Evolutionary conservation across 139 green algal genomes (phyloP).

Genomic region (Volvox reticuliferus): DNA sequence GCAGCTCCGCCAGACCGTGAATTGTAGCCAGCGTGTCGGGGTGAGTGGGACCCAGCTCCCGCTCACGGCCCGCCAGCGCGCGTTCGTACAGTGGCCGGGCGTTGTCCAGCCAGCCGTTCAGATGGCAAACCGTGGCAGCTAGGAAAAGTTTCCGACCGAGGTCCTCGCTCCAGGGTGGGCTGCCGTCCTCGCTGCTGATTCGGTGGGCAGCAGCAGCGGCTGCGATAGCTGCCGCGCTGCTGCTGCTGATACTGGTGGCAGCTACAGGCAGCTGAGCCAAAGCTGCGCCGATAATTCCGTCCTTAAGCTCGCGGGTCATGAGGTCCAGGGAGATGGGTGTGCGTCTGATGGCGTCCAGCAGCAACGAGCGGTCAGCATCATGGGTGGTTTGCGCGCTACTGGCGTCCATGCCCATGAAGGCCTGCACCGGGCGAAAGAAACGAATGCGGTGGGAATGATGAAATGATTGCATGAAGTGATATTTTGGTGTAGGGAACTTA

Average conservation of each 20-base stretch:
- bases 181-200: background rate
- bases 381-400: background rate
- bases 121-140: background rate
- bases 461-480: too few species aligned
- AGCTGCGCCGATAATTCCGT: background rate
- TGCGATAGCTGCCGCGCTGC: background rate
- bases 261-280: background rate
- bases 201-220: background rate
- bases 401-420: background rate
- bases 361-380: background rate
- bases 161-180: background rate
- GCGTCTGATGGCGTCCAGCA: background rate
- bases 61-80: background rate
- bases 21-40: background rate
- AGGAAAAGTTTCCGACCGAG: background rate
- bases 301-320: background rate
- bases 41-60: background rate
- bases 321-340: background rate
- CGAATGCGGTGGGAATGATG: background rate
- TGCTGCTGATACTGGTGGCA: background rate
- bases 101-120: slow-evolving; percentile 3
- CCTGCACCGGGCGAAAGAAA: background rate
- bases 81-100: background rate
- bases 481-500: too few species aligned
- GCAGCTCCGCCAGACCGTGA: background rate